These are phyloP conservation scores for Arabidopsis hybrid DNA, from an alignment of 441 rosid genomes.

Conservation along the genomic window DNA sequence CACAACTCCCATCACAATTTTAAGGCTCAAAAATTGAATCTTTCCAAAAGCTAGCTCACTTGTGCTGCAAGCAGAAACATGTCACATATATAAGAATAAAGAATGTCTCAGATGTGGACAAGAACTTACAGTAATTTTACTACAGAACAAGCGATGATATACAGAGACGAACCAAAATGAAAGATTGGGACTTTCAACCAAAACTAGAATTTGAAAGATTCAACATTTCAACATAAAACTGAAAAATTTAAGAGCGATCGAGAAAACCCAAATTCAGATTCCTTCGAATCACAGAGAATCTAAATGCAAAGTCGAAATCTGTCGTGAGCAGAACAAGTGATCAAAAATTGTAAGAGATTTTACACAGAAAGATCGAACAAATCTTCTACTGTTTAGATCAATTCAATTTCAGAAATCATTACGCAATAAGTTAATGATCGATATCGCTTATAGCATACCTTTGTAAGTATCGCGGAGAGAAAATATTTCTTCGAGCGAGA, in stretches of 20 bases:
- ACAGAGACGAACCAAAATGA: no score
- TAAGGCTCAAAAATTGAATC: background rate
- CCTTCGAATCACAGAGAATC: constrained; percentile 10
- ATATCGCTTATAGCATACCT: constrained; percentile 23
- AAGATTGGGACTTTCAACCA: no score
- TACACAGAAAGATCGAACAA: background rate
- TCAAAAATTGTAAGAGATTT: background rate
- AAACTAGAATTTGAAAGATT: background rate
- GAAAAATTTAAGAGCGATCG: background rate
- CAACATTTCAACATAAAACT: background rate
- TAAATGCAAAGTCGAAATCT: constrained; percentile 27
- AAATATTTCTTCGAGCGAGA: constrained; percentile 4
- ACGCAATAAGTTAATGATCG: background rate
- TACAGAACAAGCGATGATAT: background rate
- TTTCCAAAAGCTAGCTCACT: background rate
- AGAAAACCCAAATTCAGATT: background rate
- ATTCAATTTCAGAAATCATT: background rate
- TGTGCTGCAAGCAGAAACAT: constrained; percentile 47
- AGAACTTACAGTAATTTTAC: background rate
- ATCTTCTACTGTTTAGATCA: background rate
- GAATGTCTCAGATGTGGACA: background rate
- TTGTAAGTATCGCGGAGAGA: constrained; percentile 36
- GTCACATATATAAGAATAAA: constrained; percentile 2
- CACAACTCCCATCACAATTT: constrained; percentile 85
- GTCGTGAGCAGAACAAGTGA: constrained; percentile 1